phyloP scores from a whole-genome alignment of 2,329 filamentous ascomycete species.

The Sarocladium brachiariae region DNA sequence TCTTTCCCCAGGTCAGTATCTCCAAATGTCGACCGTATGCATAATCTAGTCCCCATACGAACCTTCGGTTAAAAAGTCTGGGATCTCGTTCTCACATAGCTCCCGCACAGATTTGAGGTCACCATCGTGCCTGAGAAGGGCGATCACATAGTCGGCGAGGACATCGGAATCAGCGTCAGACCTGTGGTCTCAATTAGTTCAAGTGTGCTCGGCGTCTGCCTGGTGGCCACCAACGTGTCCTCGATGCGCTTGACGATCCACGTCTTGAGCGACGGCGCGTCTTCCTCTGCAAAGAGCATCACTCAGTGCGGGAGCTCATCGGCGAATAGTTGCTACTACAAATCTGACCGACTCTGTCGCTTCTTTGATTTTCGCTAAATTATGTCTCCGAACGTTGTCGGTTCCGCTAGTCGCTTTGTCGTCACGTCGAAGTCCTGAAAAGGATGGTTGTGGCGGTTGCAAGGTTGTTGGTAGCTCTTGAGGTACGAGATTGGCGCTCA shows the following conservation, averaged over 20 bases:
- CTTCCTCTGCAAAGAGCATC: slow-evolving; percentile 58
- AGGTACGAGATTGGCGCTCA: neutral
- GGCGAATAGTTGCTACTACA: neutral
- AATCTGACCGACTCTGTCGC: too few species aligned
- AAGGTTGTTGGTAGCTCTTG: neutral
- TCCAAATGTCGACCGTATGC: too few species aligned
- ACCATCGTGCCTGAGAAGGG: slow-evolving; percentile 65
- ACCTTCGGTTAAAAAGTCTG: slow-evolving; percentile 68
- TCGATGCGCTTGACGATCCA: slow-evolving; percentile 76
- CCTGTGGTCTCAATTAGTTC: slow-evolving; percentile 32
- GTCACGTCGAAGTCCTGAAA: too few species aligned
- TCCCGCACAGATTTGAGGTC: slow-evolving; percentile 55
- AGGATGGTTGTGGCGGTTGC: neutral
- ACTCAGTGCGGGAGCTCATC: neutral
- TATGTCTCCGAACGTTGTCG: too few species aligned
- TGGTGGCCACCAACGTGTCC: slow-evolving; percentile 67
- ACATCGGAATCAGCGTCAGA: slow-evolving; percentile 77
- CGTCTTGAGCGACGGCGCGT: slow-evolving; percentile 58
- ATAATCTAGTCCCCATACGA: slow-evolving; percentile 1
- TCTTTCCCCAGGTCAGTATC: slow-evolving; percentile 19
- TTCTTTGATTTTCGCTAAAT: too few species aligned
- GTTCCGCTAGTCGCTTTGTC: too few species aligned
- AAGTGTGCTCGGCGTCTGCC: too few species aligned
- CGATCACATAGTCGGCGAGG: slow-evolving; percentile 78
- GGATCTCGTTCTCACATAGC: slow-evolving; percentile 64